phyloP scores from a whole-genome alignment of 371 early-diverging fungal genomes.

The Lichtheimia corymbifera region DNA sequence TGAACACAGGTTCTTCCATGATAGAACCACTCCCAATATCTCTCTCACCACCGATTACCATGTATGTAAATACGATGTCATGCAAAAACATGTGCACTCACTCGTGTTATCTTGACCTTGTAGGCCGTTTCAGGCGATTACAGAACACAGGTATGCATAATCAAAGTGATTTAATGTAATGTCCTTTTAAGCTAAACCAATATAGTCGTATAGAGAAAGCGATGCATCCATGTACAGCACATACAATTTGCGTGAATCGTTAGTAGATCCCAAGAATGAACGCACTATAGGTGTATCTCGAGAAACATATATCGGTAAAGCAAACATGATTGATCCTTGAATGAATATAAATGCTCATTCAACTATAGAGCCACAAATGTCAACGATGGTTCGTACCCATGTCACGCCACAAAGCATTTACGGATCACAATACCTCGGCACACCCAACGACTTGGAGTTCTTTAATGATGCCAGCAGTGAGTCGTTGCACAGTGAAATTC shows the following conservation, averaged over 20 bases:
- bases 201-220: conserved; percentile 17
- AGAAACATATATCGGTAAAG: conserved; percentile 30
- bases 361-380: conserved; percentile 21
- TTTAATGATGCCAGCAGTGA: conserved; percentile 20
- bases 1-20: too few species aligned
- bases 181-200: neutral
- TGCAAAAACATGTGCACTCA: too few species aligned
- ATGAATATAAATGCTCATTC: neutral
- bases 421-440: conserved; percentile 12
- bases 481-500: conserved; percentile 19
- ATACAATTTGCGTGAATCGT: conserved; percentile 27
- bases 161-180: neutral
- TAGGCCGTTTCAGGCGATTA: neutral
- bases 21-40: too few species aligned
- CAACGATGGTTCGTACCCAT: conserved; percentile 22
- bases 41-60: too few species aligned
- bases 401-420: conserved; percentile 28
- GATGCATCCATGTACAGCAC: conserved; percentile 21
- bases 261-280: conserved; percentile 24
- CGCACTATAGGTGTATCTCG: conserved; percentile 14
- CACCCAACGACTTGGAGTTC: conserved; percentile 10
- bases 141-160: neutral
- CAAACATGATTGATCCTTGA: neutral
- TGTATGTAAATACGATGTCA: too few species aligned
- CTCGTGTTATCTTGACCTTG: too few species aligned